A percentile compares a stretch with the other conserved stretches of the same genome.
phyloP scores from a whole-genome alignment of 2,329 filamentous ascomycete species.

The Botrytis hyacinthi region DNA sequence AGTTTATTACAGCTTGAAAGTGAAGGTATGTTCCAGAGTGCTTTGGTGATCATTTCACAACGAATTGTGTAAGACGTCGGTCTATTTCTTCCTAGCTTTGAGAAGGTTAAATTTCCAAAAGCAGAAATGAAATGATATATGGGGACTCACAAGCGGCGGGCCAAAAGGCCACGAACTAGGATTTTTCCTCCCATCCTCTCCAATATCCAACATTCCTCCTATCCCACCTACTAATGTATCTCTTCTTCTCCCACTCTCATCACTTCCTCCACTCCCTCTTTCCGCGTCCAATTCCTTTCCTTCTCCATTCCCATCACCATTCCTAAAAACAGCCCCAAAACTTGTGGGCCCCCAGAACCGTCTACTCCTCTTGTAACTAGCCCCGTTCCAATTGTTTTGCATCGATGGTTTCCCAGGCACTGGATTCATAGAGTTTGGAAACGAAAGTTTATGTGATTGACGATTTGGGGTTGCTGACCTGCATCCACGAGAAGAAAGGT shows the following conservation, averaged over 20 bases:
- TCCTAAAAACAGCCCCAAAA: constrained; percentile 35
- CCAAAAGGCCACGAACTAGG: constrained; percentile 28
- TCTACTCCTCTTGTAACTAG: constrained; percentile 29
- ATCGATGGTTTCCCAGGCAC: not conserved
- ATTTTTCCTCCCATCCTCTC: constrained; percentile 31
- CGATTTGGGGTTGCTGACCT: not conserved
- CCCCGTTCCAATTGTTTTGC: constrained; percentile 25
- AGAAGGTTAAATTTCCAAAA: not conserved
- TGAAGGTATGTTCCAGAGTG: constrained; percentile 32
- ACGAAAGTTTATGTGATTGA: not conserved
- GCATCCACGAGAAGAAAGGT: constrained; percentile 2
- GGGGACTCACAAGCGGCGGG: constrained; percentile 24
- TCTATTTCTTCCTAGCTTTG: constrained; percentile 27
- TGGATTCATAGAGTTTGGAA: not conserved
- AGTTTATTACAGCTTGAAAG: constrained; percentile 31
- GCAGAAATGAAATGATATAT: not conserved
- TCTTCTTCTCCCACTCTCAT: not conserved
- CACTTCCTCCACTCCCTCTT: not conserved
- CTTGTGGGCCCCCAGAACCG: constrained; percentile 35
- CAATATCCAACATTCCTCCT: constrained; percentile 31
- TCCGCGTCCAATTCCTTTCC: not conserved
- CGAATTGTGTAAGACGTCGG: constrained; percentile 19
- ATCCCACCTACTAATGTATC: constrained; percentile 4
- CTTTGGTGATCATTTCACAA: constrained; percentile 26
- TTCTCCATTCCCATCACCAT: constrained; percentile 12